Percentiles rank a stretch among this genome's conserved stretches.
Evolutionary conservation across 192 early-diverging fungal genomes (phyloP).

Genomic region (Coemansia pectinata): DNA sequence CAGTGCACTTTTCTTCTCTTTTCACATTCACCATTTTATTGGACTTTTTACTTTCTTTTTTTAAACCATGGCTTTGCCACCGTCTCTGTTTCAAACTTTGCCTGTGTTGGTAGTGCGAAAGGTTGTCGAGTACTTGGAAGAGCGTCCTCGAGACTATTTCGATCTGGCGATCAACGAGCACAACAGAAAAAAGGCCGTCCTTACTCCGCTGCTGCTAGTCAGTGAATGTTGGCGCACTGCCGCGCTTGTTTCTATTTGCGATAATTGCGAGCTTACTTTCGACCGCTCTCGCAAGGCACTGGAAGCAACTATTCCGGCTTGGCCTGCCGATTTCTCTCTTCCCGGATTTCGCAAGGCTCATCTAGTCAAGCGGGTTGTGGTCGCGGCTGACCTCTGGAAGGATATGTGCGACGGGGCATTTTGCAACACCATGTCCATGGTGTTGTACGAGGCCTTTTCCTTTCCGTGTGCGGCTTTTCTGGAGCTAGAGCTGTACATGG

Average conservation of each 20-base stretch:
- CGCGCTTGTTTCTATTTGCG: background rate
- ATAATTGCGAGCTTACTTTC: background rate
- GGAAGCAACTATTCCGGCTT: background rate
- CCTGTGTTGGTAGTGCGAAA: background rate
- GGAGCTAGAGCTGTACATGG: background rate
- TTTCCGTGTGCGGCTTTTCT: background rate
- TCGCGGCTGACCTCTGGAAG: background rate
- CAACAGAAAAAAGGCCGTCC: background rate
- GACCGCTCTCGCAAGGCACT: background rate
- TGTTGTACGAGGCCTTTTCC: background rate
- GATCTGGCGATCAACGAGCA: background rate
- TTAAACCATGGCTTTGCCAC: background rate
- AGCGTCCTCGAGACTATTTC: background rate
- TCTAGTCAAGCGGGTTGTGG: background rate
- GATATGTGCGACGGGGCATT: background rate
- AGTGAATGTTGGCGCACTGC: background rate
- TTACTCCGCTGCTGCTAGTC: background rate
- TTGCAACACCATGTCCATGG: background rate
- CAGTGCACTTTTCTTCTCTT: too few relatives aligned
- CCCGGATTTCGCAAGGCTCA: background rate
- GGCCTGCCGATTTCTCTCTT: background rate
- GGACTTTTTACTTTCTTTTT: too few relatives aligned
- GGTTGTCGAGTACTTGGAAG: background rate
- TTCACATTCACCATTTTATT: too few relatives aligned
- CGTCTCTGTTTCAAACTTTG: background rate